Conservation (phyloP, 2,329 filamentous ascomycete genomes). For the Camptophora hylomeconis region DNA sequence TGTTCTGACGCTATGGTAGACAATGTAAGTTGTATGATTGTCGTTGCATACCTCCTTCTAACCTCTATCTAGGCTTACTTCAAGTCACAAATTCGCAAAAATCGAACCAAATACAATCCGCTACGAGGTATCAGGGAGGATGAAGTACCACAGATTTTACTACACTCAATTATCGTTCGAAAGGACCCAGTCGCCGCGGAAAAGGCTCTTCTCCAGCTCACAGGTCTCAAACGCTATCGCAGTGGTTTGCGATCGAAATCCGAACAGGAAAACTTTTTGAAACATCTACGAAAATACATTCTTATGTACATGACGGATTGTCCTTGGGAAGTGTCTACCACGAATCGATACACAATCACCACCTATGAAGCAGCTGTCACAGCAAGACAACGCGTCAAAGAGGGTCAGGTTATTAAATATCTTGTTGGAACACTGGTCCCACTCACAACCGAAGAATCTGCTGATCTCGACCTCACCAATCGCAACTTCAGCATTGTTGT, state of each 20-base stretch:
- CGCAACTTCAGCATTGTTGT: slow-evolving; percentile 97
- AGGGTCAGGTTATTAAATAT: slow-evolving; percentile 80
- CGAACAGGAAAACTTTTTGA: slow-evolving; percentile 75
- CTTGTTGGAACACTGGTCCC: slow-evolving; percentile 81
- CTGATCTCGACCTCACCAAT: slow-evolving; percentile 62
- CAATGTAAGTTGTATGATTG: slow-evolving; percentile 51
- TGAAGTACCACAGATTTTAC: slow-evolving; percentile 46
- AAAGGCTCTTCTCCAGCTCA: slow-evolving; percentile 55
- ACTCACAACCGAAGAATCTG: slow-evolving; percentile 85
- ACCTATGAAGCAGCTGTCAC: slow-evolving; percentile 80
- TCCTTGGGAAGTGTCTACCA: slow-evolving; percentile 84
- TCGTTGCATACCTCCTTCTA: slow-evolving; percentile 7
- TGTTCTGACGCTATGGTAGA: slow-evolving; percentile 91
- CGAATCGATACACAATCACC: slow-evolving; percentile 87
- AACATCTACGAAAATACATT: slow-evolving; percentile 79
- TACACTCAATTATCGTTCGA: slow-evolving; percentile 56
- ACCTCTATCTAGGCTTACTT: slow-evolving; percentile 62
- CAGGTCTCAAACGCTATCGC: slow-evolving; percentile 61
- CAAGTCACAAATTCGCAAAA: slow-evolving; percentile 94
- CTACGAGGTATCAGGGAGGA: slow-evolving; percentile 65
- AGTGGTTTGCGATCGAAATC: slow-evolving; percentile 55
- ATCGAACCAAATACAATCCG: slow-evolving; percentile 71
- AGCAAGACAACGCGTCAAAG: slow-evolving; percentile 64
- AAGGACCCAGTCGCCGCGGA: slow-evolving; percentile 62
- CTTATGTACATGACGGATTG: slow-evolving; percentile 88